These are phyloP conservation scores for Stephanocyclus meneghinianus DNA, from an alignment of 352 stramenopile genomes.

Conservation along the genomic window DNA sequence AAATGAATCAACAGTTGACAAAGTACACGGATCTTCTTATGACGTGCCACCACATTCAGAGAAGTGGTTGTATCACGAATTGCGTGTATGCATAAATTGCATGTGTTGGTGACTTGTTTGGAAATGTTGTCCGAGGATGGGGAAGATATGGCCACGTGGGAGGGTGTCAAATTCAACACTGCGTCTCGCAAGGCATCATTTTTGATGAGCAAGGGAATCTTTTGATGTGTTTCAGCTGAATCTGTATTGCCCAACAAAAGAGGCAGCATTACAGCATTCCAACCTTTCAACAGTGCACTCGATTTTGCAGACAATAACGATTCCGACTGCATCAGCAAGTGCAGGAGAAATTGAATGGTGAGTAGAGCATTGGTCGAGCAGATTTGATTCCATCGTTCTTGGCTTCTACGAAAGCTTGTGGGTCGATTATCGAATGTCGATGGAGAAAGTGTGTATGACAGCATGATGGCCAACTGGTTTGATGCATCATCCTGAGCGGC, in stretches of 20 bases:
- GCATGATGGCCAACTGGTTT: conserved; percentile 3
- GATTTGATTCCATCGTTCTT: conserved; percentile 19
- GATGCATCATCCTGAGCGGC: neutral
- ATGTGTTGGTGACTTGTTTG: conserved; percentile 2
- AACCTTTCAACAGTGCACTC: conserved; percentile 12
- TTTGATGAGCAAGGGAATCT: conserved; percentile 24
- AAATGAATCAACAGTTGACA: conserved; percentile 33
- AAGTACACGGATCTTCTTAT: conserved; percentile 31
- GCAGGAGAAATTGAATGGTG: conserved; percentile 39
- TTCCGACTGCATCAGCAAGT: conserved; percentile 6
- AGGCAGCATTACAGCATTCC: conserved; percentile 39
- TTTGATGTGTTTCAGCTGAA: neutral
- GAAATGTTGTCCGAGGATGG: neutral
- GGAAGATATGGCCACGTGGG: conserved; percentile 1
- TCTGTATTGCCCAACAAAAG: conserved; percentile 17
- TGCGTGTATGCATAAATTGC: conserved; percentile 12
- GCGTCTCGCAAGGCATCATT: conserved; percentile 29
- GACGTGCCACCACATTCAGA: neutral
- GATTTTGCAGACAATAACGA: neutral
- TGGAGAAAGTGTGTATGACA: conserved; percentile 18
- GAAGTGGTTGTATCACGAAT: conserved; percentile 4
- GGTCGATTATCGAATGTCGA: conserved; percentile 7
- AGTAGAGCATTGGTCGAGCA: conserved; percentile 38
- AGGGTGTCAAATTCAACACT: conserved; percentile 30
- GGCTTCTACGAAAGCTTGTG: conserved; percentile 8